phyloP scores from a whole-genome alignment of 73 alveolate genomes.

The Paramecium octaurelia region DNA sequence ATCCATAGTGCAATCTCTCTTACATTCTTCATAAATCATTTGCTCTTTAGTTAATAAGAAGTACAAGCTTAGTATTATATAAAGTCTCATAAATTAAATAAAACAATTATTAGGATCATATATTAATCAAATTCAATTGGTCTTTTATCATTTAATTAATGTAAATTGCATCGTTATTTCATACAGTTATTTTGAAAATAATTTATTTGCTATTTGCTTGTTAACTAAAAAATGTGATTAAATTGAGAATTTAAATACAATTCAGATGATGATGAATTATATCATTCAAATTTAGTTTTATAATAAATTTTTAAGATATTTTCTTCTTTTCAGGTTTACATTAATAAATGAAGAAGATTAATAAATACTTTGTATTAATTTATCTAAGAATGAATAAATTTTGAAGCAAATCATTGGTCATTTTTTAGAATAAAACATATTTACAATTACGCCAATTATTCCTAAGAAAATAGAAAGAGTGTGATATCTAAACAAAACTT shows the following conservation, averaged over 20 bases:
- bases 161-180: background rate
- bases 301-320: background rate
- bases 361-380: no score
- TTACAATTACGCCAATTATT: background rate
- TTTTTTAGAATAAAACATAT: background rate
- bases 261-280: background rate
- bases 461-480: conserved; percentile 28
- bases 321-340: background rate
- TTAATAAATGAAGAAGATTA: background rate
- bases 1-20: conserved; percentile 41
- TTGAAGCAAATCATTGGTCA: background rate
- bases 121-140: background rate
- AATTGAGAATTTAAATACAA: background rate
- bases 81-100: background rate
- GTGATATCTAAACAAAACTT: conserved; percentile 48
- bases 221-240: background rate
- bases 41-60: background rate
- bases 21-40: conserved; percentile 40
- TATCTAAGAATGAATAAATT: background rate
- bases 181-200: background rate
- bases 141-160: background rate
- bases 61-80: background rate
- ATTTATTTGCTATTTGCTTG: background rate
- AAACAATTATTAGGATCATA: background rate
- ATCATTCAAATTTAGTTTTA: background rate